Percentiles rank a stretch among this genome's conserved stretches.
These are phyloP conservation scores for Sclerotinia nivalis DNA, from an alignment of 2,329 filamentous ascomycete genomes.

Conservation along the genomic window DNA sequence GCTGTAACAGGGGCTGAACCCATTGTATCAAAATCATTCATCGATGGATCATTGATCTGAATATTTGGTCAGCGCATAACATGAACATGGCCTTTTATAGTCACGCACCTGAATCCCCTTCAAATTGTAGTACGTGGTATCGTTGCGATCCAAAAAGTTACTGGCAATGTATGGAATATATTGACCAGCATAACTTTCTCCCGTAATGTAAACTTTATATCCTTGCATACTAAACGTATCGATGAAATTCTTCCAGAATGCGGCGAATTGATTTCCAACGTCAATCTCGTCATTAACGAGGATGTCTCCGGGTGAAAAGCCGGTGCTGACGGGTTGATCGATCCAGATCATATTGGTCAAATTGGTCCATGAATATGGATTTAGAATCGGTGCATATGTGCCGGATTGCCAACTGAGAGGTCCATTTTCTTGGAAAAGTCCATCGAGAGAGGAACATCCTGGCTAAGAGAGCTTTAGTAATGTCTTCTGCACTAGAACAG, in stretches of 20 bases:
- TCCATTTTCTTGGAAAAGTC: conserved; percentile 66
- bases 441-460: conserved; percentile 92
- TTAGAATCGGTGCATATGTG: conserved; percentile 34
- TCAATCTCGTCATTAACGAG: conserved; percentile 54
- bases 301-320: conserved; percentile 56
- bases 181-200: conserved; percentile 61
- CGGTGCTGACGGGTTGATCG: conserved; percentile 43
- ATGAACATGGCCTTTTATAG: background rate
- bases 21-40: conserved; percentile 43
- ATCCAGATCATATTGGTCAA: conserved; percentile 38
- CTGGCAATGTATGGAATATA: conserved; percentile 51
- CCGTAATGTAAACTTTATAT: conserved; percentile 63
- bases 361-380: conserved; percentile 38
- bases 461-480: conserved; percentile 41
- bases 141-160: conserved; percentile 49
- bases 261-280: conserved; percentile 56
- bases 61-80: background rate
- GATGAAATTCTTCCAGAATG: conserved; percentile 64
- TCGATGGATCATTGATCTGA: conserved; percentile 58
- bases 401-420: conserved; percentile 38
- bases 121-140: conserved; percentile 59
- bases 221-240: conserved; percentile 56
- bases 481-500: background rate
- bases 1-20: conserved; percentile 45
- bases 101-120: conserved; percentile 50